Conservation (phyloP, 352 stramenopile genomes). For the Thraustotheca clavata region DNA sequence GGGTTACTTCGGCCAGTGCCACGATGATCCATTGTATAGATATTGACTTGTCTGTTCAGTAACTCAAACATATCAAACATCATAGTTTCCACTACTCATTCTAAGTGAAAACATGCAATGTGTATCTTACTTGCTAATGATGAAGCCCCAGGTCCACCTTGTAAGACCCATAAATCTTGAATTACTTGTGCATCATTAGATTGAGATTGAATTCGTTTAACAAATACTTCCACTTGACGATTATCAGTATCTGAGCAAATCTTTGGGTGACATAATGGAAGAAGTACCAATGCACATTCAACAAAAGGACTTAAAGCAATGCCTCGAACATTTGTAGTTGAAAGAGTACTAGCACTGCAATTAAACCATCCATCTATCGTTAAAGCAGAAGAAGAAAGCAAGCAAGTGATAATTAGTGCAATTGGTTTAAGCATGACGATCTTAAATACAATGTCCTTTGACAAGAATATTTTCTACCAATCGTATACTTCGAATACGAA, state of each 20-base stretch:
- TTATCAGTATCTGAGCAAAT: constrained; percentile 25
- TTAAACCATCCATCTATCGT: constrained; percentile 20
- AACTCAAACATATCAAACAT: constrained; percentile 50
- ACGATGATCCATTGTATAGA: constrained; percentile 66
- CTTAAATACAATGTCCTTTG: no score
- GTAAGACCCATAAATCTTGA: constrained; percentile 37
- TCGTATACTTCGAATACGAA: no score
- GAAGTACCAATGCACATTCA: constrained; percentile 30
- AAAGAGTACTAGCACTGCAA: constrained; percentile 9
- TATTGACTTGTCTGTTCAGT: constrained; percentile 38
- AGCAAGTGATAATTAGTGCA: no score
- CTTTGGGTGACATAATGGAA: constrained; percentile 30
- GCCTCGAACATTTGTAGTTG: background rate
- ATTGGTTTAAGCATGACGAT: no score
- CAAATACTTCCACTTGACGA: constrained; percentile 31
- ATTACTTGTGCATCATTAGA: background rate
- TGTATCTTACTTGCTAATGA: constrained; percentile 30
- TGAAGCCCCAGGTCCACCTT: constrained; percentile 32
- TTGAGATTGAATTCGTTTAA: constrained; percentile 31
- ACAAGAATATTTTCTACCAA: no score
- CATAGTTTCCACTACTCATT: constrained; percentile 35
- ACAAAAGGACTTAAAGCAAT: constrained; percentile 18
- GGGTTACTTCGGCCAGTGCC: constrained; percentile 50
- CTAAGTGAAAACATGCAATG: background rate
- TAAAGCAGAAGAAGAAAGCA: no score